These are phyloP conservation scores for Backusella psychrophila DNA, from an alignment of 192 early-diverging fungal genomes.

Conservation along the genomic window DNA sequence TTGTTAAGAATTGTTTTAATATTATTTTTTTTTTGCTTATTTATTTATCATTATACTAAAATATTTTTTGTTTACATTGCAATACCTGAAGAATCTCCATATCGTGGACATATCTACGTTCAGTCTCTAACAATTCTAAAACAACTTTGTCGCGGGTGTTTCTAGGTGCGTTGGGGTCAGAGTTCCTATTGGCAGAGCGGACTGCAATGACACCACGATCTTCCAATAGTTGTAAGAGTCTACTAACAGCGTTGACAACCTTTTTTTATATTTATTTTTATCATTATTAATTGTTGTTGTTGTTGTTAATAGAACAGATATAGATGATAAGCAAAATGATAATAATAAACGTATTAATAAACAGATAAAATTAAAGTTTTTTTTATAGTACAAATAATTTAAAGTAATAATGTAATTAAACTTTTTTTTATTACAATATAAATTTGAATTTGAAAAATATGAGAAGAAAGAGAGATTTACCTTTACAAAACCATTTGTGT, in stretches of 20 bases:
- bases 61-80: constrained; percentile 39
- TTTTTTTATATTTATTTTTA: constrained; percentile 40
- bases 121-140: constrained; percentile 88
- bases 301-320: neutral
- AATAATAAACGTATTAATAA: constrained; percentile 60
- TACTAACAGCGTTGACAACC: constrained; percentile 81
- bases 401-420: neutral
- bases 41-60: constrained; percentile 24
- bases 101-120: constrained; percentile 86
- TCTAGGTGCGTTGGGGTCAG: constrained; percentile 57
- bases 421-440: neutral
- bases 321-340: neutral
- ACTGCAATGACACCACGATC: constrained; percentile 52
- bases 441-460: neutral
- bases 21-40: neutral
- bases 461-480: constrained; percentile 41
- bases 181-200: constrained; percentile 34
- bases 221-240: constrained; percentile 77
- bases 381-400: neutral
- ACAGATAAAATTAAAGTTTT: neutral
- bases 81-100: constrained; percentile 74
- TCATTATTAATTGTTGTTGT: constrained; percentile 62
- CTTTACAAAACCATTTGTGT: constrained; percentile 97
- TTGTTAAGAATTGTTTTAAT: constrained; percentile 1
- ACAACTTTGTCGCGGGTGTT: constrained; percentile 87